phyloP scores from a whole-genome alignment of 768 basidiomycete genomes.

The Auricularia auricula-judae region DNA sequence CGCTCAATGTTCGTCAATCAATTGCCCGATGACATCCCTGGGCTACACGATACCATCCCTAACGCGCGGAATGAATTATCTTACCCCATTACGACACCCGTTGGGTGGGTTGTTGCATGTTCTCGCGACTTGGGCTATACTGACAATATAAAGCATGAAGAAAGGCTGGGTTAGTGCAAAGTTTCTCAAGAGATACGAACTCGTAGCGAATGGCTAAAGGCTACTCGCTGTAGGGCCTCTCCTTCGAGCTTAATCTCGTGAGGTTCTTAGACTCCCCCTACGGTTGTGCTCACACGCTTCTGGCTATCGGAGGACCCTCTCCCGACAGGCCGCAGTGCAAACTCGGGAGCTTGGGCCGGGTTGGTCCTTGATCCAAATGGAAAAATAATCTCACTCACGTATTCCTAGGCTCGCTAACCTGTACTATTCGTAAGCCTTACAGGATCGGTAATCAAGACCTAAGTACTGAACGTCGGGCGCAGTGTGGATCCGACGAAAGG shows the following conservation, averaged over 20 bases:
- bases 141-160: background rate
- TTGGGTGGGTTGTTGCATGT: background rate
- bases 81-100: background rate
- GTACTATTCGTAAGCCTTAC: background rate
- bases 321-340: background rate
- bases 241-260: background rate
- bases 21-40: background rate
- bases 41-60: background rate
- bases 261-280: background rate
- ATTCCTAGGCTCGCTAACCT: background rate
- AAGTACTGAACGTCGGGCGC: background rate
- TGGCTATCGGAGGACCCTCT: background rate
- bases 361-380: background rate
- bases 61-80: background rate
- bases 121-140: too few species aligned
- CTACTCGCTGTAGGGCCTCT: background rate
- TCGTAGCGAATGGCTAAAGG: background rate
- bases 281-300: background rate
- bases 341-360: background rate
- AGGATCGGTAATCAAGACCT: too few species aligned
- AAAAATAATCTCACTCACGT: background rate
- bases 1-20: too few species aligned
- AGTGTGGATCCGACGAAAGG: background rate
- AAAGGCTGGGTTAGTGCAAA: background rate
- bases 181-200: background rate